These are phyloP conservation scores for Lachnellula willkommii DNA, from an alignment of 2,329 filamentous ascomycete genomes.

Conservation along the genomic window DNA sequence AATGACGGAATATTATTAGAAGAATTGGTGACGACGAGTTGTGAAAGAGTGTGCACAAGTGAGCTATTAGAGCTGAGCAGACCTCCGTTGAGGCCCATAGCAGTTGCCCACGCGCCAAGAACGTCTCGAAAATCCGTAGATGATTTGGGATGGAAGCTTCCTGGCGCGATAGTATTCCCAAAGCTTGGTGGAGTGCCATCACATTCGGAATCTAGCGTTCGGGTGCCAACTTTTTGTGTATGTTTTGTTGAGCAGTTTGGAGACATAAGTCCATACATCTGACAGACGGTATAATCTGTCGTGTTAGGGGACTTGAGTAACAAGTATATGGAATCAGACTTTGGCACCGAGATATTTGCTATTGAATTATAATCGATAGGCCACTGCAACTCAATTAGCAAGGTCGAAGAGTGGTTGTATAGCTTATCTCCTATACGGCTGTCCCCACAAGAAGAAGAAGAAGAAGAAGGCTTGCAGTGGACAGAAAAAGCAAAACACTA, in stretches of 20 bases:
- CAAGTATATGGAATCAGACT: constrained; percentile 9
- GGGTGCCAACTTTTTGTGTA: constrained; percentile 4
- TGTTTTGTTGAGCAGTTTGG: constrained; percentile 4
- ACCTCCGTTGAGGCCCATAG: constrained; percentile 4
- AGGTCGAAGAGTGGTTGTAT: not conserved
- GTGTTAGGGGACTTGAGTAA: constrained; percentile 8
- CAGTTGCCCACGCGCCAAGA: constrained; percentile 4
- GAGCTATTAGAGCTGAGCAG: not conserved
- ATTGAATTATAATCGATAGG: constrained; percentile 7
- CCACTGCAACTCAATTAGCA: constrained; percentile 2
- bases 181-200: not conserved
- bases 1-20: not conserved
- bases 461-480: not conserved
- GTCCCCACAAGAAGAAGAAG: too few species aligned
- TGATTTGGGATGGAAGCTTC: not conserved
- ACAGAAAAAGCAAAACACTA: too few species aligned
- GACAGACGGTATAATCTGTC: constrained; percentile 10
- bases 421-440: too few species aligned
- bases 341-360: constrained; percentile 1
- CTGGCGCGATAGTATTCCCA: not conserved
- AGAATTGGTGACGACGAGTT: constrained; percentile 1
- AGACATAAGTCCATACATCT: constrained; percentile 6
- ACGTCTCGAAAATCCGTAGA: constrained; percentile 6
- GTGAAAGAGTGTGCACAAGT: constrained; percentile 4
- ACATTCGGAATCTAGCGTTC: not conserved